A percentile compares a stretch with the other conserved stretches of the same genome.
Evolutionary conservation across 2,329 filamentous ascomycete genomes (phyloP).

Genomic region (Blumeria hordei): DNA sequence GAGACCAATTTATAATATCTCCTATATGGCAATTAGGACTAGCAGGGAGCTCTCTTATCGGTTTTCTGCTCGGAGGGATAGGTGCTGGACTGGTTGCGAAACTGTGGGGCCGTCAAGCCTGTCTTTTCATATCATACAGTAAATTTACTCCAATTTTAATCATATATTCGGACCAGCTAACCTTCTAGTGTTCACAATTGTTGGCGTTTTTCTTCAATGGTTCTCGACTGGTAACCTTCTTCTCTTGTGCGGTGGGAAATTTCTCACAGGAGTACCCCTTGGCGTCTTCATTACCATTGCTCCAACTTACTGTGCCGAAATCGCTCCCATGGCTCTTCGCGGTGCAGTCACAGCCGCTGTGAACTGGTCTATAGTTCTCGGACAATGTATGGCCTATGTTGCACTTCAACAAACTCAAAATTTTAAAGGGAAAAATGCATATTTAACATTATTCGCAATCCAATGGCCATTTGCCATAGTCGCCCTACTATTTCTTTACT

Average conservation of each 20-base stretch:
- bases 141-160: not conserved
- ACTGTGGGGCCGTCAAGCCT: conserved; percentile 7
- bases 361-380: conserved; percentile 9
- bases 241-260: conserved; percentile 21
- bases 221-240: conserved; percentile 16
- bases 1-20: conserved; percentile 6
- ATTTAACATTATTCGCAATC: conserved; percentile 22
- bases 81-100: conserved; percentile 5
- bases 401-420: conserved; percentile 16
- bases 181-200: conserved; percentile 5
- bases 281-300: conserved; percentile 23
- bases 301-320: conserved; percentile 8
- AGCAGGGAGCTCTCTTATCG: conserved; percentile 5
- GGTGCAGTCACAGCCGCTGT: conserved; percentile 7
- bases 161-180: not conserved
- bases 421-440: conserved; percentile 14
- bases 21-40: conserved; percentile 8
- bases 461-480: conserved; percentile 26
- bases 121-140: conserved; percentile 7
- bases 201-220: conserved; percentile 8
- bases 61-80: conserved; percentile 6
- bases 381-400: conserved; percentile 8
- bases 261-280: conserved; percentile 24
- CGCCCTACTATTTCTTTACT: conserved; percentile 18
- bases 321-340: conserved; percentile 7